Base-by-base conservation (phyloP, 495 filamentous ascomycete species). In the Podospora sp. region DNA sequence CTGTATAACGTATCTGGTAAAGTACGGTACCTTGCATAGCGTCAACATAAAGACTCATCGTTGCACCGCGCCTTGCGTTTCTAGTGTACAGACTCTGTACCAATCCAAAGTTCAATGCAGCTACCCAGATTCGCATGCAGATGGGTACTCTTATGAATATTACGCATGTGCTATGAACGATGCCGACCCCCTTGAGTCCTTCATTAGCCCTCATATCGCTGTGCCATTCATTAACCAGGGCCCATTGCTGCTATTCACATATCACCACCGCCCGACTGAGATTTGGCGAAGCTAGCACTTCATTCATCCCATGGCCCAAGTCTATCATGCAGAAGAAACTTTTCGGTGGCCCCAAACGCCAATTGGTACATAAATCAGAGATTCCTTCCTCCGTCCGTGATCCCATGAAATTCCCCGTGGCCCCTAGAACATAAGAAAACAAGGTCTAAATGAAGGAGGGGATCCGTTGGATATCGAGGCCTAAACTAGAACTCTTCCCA, bases 241-340 rank as follows among this genome's bases (percentile, higher is more conserved):
- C 24, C n/a, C 29, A 33, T 3, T 33, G 12, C 24, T 55, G 46
- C 26, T 46, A 2, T 46, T 46, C 40, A 12, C 2, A 14, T 46
- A 11, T 18, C 40, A 46, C 40, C 40, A 46, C 16, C 4, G 16
- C 12, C 40, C 40, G 14, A 46, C 40, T 18, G 40, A 46, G 40
- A 46, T 46, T 46, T 46, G 40, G 40, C 16, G 40, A 46, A 14
- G 40, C 40, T 46, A 46, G 22, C 35, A 64, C 49, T 65, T 61
- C 53, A 57, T 68, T 65, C 7, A 50, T 57, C 16, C 21, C 53
- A 57, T 21, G 51, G 2, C 12, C 58, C 65, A 35, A n/a, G 49
- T 60, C 22, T 62, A 51, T 67, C 60, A 33, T 33, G 33, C 60
- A 50, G 25, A 63, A 52, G 40, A 63, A 50, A 63, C 60, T 52